Conservation (phyloP, 768 basidiomycete genomes). For the Tulasnella sp. region DNA sequence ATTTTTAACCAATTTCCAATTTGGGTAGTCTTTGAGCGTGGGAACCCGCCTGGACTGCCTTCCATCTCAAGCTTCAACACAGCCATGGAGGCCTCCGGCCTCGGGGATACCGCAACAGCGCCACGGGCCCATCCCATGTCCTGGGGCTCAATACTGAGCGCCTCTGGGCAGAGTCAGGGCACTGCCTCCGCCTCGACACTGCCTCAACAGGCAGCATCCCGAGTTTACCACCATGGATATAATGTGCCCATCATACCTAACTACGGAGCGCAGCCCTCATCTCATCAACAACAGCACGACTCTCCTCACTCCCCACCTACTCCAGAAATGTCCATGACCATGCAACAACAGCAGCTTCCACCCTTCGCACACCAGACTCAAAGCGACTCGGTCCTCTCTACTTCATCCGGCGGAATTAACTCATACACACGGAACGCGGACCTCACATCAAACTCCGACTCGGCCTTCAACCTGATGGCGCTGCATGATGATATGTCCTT, state of each 20-base stretch:
- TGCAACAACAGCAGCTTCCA: neutral
- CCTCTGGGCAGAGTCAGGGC: conserved; percentile 16
- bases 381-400: neutral
- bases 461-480: neutral
- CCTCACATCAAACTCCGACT: neutral
- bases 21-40: conserved; percentile 5
- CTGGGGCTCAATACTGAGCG: conserved; percentile 10
- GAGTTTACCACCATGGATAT: conserved; percentile 15
- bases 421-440: neutral
- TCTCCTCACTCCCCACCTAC: conserved; percentile 1
- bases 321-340: neutral
- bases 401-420: neutral
- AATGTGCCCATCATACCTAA: neutral
- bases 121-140: conserved; percentile 5
- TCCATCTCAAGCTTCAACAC: conserved; percentile 3
- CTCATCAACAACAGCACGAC: neutral
- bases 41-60: conserved; percentile 10
- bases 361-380: neutral
- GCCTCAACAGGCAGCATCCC: neutral
- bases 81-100: neutral
- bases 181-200: conserved; percentile 8
- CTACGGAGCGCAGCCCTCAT: neutral
- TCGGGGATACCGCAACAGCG: neutral
- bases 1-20: neutral
- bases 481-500: conserved; percentile 1